Conservation (phyloP, 1,284 basidiomycete genomes). For the Cutaneotrichosporon dermatis region DNA sequence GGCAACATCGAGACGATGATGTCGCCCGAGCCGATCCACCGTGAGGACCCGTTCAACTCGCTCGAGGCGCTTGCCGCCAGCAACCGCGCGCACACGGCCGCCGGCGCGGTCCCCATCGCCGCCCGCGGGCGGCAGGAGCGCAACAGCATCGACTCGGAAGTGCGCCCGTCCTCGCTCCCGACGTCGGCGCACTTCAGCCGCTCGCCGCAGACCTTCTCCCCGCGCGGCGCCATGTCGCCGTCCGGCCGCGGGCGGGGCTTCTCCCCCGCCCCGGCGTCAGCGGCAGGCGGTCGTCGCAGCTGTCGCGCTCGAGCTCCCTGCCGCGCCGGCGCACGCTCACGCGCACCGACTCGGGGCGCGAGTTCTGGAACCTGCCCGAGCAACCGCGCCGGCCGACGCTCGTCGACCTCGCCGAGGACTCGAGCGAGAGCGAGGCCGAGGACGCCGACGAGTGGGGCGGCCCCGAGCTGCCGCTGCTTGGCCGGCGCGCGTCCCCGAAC, state of each 20-base stretch:
- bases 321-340: constrained; percentile 13
- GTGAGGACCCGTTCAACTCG: constrained; percentile 39
- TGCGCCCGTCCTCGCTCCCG: constrained; percentile 25
- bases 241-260: too few relatives aligned
- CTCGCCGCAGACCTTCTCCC: too few relatives aligned
- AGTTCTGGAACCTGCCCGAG: constrained; percentile 48
- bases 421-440: constrained; percentile 31
- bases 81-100: not conserved
- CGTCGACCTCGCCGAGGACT: constrained; percentile 31
- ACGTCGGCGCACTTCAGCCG: too few relatives aligned
- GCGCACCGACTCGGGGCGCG: constrained; percentile 43
- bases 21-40: constrained; percentile 29
- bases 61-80: constrained; percentile 1
- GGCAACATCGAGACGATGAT: not conserved
- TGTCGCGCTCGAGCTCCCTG: constrained; percentile 4
- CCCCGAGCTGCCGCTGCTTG: constrained; percentile 9
- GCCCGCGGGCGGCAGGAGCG: not conserved
- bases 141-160: not conserved
- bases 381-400: constrained; percentile 23
- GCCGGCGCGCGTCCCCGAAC: constrained; percentile 8
- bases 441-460: constrained; percentile 50
- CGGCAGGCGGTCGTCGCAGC: not conserved
- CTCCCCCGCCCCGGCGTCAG: not conserved
- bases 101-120: not conserved
- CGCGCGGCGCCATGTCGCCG: too few relatives aligned